Percentiles rank a stretch among this genome's conserved stretches.
Conservation (phyloP, 371 early-diverging fungal genomes). For the Apophysomyces elegans region DNA sequence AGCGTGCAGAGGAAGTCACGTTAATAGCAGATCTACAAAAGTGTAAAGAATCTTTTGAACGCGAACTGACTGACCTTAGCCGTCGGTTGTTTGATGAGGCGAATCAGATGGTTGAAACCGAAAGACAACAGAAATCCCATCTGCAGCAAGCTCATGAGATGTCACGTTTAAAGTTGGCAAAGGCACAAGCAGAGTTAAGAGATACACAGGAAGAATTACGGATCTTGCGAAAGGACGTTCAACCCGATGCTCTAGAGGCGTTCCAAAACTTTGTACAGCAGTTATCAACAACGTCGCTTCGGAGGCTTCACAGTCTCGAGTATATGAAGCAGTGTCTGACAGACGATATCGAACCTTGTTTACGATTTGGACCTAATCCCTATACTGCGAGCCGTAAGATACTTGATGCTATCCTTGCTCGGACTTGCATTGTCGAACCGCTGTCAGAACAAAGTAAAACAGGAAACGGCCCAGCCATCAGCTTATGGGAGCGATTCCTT, state of each 20-base stretch:
- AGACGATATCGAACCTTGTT: conserved; percentile 73
- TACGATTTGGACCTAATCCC: conserved; percentile 73
- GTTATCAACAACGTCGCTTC: conserved; percentile 5
- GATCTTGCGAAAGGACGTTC: conserved; percentile 27
- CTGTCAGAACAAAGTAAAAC: conserved; percentile 21
- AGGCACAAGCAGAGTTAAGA: conserved; percentile 13
- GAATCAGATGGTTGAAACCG: conserved; percentile 80
- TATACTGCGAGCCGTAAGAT: conserved; percentile 66
- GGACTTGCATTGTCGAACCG: conserved; percentile 53
- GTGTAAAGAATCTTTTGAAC: conserved; percentile 65
- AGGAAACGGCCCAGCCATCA: not conserved
- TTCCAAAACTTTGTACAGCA: conserved; percentile 22
- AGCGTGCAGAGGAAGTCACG: conserved; percentile 70
- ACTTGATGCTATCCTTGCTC: conserved; percentile 68
- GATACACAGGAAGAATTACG: conserved; percentile 30
- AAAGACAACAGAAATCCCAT: conserved; percentile 59
- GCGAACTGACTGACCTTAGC: conserved; percentile 79
- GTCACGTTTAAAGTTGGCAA: conserved; percentile 57
- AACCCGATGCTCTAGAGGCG: conserved; percentile 13
- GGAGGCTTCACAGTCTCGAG: conserved; percentile 17
- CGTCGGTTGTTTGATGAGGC: conserved; percentile 87
- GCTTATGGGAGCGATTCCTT: conserved; percentile 5
- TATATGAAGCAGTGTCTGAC: conserved; percentile 47
- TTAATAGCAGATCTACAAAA: conserved; percentile 72
- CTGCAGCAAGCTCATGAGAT: conserved; percentile 54